Evolutionary conservation across 345 rosid species (phyloP), one percentile per base, ranked within the genome.

Genomic region (Hirschfeldia incana): DNA sequence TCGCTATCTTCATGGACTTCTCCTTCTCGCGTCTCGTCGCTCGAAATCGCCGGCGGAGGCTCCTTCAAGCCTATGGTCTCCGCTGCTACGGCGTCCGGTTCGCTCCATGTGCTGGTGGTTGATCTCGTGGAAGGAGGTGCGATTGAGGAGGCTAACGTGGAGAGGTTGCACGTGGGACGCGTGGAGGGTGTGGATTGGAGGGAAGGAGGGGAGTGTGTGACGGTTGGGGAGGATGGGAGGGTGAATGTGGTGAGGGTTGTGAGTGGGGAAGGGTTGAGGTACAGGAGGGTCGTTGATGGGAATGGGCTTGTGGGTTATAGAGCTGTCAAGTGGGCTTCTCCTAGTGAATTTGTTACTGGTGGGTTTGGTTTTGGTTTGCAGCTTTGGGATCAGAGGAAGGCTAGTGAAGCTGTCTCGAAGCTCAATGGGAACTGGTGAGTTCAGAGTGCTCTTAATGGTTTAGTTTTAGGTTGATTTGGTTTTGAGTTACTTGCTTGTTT

Each of bases 371-470:
- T 88, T 74, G 90, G 95, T 68, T 74, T 94, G 44, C 97, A 88
- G 33, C 88, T 94, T 96, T 94, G 98, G 98, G 98, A 94, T 83
- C 86, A 78, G 74, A 86, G 98, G 83, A 89, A 81, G 67, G 73
- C 90, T 10, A 93, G 89, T 72, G 89, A 88, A 28, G 84, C 97
- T 2, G 98, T 87, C 49, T 87, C 92, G 1, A 92, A 85, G 86
- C 90, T 92, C 57, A 91, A 94, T 73, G 90, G 92, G 32, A 85
- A 76, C 71, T 89, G 94, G 98, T 92, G 83, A 83, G 94, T 57
- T 29, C 30, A 58, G 6, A 9, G 10, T 8, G 49, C 49, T 46
- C 16, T 53, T 73, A 2, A 26, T 67, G 5, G 37, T 37, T 6
- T 55, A n/a, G 0, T 51, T 30, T 7, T 65, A 28, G 42, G 16